phyloP scores from a whole-genome alignment of 163 green algal species.

The Trebouxia gelatinosa region DNA sequence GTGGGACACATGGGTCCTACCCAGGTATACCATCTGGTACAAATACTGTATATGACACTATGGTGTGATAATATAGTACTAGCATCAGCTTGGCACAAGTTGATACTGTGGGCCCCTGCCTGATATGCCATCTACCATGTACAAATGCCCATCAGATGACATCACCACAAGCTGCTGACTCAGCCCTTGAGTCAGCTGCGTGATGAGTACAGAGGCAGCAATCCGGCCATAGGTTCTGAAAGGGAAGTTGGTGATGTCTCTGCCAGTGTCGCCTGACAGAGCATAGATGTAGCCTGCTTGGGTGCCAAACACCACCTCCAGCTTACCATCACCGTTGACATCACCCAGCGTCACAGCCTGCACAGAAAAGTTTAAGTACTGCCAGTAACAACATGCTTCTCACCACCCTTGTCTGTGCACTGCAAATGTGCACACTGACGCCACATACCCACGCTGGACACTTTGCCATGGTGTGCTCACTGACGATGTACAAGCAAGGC shows the following conservation, averaged over 20 bases:
- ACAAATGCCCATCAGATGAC: constrained; percentile 93
- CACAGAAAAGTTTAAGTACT: neutral
- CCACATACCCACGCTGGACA: neutral
- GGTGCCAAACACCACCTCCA: constrained; percentile 91
- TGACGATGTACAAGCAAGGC: neutral
- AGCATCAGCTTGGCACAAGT: neutral
- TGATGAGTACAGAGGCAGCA: constrained; percentile 36
- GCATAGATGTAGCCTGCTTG: constrained; percentile 79
- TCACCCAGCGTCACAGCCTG: constrained; percentile 74
- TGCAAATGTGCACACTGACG: neutral
- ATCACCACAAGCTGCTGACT: constrained; percentile 78
- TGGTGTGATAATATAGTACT: too few species aligned
- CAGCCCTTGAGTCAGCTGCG: constrained; percentile 39
- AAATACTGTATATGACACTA: too few species aligned
- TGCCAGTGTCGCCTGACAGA: constrained; percentile 61
- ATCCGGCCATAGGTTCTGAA: constrained; percentile 79
- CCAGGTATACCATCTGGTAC: too few species aligned
- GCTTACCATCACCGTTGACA: constrained; percentile 86
- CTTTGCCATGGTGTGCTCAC: too few species aligned
- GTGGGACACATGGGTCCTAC: too few species aligned
- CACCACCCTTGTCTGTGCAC: neutral
- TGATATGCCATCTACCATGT: constrained; percentile 81
- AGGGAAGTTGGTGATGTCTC: constrained; percentile 71
- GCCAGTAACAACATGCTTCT: neutral
- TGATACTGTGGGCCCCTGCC: constrained; percentile 25